These are phyloP conservation scores for Podaxis sp. DNA, from an alignment of 768 basidiomycete genomes.

Conservation along the genomic window DNA sequence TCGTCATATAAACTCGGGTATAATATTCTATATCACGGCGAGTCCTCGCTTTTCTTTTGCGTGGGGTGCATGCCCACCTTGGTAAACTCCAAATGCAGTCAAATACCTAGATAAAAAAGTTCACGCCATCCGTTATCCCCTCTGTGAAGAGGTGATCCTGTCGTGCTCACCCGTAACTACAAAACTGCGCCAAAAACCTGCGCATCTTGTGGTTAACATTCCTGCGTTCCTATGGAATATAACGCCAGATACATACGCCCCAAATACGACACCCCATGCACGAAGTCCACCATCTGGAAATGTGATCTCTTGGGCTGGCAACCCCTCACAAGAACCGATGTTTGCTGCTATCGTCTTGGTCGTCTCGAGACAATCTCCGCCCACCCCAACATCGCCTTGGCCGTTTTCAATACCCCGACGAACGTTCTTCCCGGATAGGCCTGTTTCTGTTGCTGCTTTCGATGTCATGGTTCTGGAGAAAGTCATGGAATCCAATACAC, in stretches of 20 bases:
- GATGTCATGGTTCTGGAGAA: not conserved
- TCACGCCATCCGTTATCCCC: too few relatives aligned
- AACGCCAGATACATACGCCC: not conserved
- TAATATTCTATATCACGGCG: conserved; percentile 33
- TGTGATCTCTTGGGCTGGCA: not conserved
- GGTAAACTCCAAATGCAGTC: conserved; percentile 41
- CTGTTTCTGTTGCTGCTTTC: not conserved
- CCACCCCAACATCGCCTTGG: not conserved
- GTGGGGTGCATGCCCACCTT: conserved; percentile 25
- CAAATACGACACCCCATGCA: conserved; percentile 1
- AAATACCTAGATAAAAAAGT: conserved; percentile 25
- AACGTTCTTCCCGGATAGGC: not conserved
- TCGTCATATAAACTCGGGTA: conserved; percentile 32
- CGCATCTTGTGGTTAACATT: not conserved
- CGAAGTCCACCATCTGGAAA: conserved; percentile 8
- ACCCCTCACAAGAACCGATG: too few relatives aligned
- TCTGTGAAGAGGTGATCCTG: not conserved
- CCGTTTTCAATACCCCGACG: not conserved
- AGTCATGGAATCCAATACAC: too few relatives aligned
- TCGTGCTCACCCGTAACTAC: conserved; percentile 31
- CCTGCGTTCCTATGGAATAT: too few relatives aligned
- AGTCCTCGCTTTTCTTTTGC: not conserved
- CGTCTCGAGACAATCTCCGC: not conserved
- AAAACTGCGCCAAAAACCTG: conserved; percentile 37
- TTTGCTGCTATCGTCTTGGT: not conserved